Evolutionary conservation across 176 grass and related monocot species (phyloP), one percentile per base, ranked within the genome.

Genomic region (Thinopyrum elongatum): DNA sequence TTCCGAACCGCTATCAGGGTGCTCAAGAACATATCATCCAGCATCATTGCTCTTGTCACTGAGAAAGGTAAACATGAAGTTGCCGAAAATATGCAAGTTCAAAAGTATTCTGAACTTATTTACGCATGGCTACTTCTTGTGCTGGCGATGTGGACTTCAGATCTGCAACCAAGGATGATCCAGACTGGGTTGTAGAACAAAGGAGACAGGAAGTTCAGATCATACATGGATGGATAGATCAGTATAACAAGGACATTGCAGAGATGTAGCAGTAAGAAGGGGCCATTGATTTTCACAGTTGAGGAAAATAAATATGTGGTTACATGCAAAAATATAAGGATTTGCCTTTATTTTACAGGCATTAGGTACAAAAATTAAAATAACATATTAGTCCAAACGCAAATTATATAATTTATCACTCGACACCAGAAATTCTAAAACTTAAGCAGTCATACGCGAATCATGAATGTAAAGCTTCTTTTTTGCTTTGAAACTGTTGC

Each of bases 1-100:
- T 65, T 15, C 21, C 19, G 4, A 64, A 30, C 59, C 73, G 1
- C 8, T 71, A 84, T 47, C 85, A 98, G 97, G 90, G 97, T 98
- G n/a, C 92, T 98, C 57, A 98, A 90, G 77, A 98, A 91, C 78
- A 94, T 98, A 86, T 98, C 97, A 76, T 88, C 86, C 61, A 98
- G 88, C 85, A 95, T 98, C 70, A 59, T 89, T 42, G 97, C 97
- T 78, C 92, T 98, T 62, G 97, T 95, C 53, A 94, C 97, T 11
- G 82, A 92, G 46, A 86, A 95, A 89, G 94, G 97, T 95, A 19
- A 90, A 84, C n/a, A 78, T 35, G 3, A 73, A 75, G 15, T 8
- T 73, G 53, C 10, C 49, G 14, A 47, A 22, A 28, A 63, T 17
- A 27, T 41, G 23, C 15, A 55, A 46, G 27, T 2, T 60, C 34